Evolutionary conservation across 2,329 filamentous ascomycete genomes (phyloP).

Genomic region (Botryotinia narcissicola): DNA sequence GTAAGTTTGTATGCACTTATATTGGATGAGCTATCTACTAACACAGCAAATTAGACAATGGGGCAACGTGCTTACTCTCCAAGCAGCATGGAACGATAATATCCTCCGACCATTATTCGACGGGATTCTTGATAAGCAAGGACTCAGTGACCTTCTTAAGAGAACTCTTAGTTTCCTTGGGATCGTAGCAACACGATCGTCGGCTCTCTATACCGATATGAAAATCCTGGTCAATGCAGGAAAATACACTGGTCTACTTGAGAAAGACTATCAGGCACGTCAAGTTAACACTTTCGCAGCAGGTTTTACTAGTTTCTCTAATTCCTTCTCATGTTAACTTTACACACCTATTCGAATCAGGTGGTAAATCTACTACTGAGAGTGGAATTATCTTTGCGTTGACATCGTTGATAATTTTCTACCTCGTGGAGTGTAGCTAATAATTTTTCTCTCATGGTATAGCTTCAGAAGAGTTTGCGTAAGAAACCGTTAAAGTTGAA

Average conservation of each 20-base stretch:
- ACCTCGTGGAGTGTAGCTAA: constrained; percentile 12
- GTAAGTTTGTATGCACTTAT: constrained; percentile 55
- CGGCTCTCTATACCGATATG: constrained; percentile 71
- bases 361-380: constrained; percentile 12
- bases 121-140: constrained; percentile 53
- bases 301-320: constrained; percentile 13
- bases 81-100: constrained; percentile 71
- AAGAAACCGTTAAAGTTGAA: constrained; percentile 1
- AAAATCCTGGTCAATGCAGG: constrained; percentile 59
- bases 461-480: constrained; percentile 1
- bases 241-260: constrained; percentile 27
- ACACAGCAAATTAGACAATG: constrained; percentile 68
- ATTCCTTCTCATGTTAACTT: constrained; percentile 8
- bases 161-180: constrained; percentile 76
- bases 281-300: constrained; percentile 17
- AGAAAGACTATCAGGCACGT: constrained; percentile 18
- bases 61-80: constrained; percentile 89
- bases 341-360: background rate
- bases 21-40: constrained; percentile 26
- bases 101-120: constrained; percentile 57
- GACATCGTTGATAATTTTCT: background rate
- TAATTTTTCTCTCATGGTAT: constrained; percentile 7
- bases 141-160: constrained; percentile 60
- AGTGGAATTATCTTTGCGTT: background rate
- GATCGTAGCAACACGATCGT: constrained; percentile 68